Evolutionary conservation across 352 stramenopile species (phyloP), one percentile per base, ranked within the genome.

Genomic region (Phytophthora sansomeana): DNA sequence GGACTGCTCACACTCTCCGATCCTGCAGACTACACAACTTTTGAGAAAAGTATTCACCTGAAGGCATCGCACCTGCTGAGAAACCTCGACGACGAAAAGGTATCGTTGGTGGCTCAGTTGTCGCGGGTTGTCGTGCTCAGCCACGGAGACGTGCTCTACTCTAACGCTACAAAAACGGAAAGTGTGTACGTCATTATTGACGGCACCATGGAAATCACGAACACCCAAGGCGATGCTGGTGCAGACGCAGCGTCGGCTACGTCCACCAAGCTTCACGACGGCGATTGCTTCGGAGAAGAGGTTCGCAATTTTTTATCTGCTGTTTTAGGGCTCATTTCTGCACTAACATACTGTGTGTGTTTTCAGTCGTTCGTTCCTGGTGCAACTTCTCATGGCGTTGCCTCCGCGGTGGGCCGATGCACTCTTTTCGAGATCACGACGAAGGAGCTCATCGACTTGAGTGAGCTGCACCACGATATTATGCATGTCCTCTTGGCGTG

Each of bases 281-380:
- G 85, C 0, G 83, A 91, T 17, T 94, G 84, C 49, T 93, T 96
- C 61, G 87, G 87, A n/a, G 86, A 94, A 83, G 84, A 93, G 81
- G n/a, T n/a, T n/a, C n/a, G n/a, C n/a, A n/a, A n/a, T n/a, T n/a
- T n/a, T n/a, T n/a, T n/a, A n/a, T n/a, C n/a, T n/a, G n/a, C n/a
- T n/a, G n/a, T n/a, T n/a, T n/a, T n/a, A n/a, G n/a, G n/a, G n/a
- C n/a, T n/a, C n/a, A n/a, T n/a, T n/a, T n/a, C n/a, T n/a, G n/a
- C n/a, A 6, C 42, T 52, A 50, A 62, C 56, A 58, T 63, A 29
- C 21, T 48, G 28, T 33, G 48, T 46, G 7, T 58, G 38, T 19
- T 46, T n/a, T 1, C 63, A 95, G 87, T 93, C 87, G 0, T 93
- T 95, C 52, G 87, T 92, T 9, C 69, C 73, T 1, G 79, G 75